Percentiles rank a stretch among this genome's conserved stretches.
These are phyloP conservation scores for Arxiozyma bovina DNA, from an alignment of 1,139 yeast genomes.

Conservation along the genomic window DNA sequence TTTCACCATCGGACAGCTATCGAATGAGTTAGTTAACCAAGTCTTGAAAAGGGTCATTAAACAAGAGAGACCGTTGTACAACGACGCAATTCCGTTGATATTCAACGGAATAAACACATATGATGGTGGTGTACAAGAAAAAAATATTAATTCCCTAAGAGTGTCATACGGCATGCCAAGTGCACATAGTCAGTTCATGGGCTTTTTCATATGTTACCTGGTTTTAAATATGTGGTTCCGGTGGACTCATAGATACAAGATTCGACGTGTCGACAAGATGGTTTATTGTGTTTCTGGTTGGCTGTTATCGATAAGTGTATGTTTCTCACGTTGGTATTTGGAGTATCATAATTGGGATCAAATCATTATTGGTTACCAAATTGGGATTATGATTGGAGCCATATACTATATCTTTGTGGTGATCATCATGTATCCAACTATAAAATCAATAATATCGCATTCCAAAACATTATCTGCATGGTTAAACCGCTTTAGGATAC, in stretches of 20 bases:
- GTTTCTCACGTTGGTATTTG: conserved; percentile 68
- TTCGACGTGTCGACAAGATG: neutral
- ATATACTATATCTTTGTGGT: conserved; percentile 32
- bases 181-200: conserved; percentile 95
- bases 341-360: conserved; percentile 69
- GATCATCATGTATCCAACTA: conserved; percentile 14
- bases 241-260: conserved; percentile 29
- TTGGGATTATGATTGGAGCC: conserved; percentile 56
- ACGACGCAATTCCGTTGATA: conserved; percentile 13
- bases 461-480: neutral
- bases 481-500: neutral
- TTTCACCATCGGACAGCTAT: conserved; percentile 78
- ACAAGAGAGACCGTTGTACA: conserved; percentile 62
- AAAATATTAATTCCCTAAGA: conserved; percentile 11
- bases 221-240: conserved; percentile 41
- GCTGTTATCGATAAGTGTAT: conserved; percentile 38
- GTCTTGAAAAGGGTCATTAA: conserved; percentile 53
- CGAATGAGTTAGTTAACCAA: conserved; percentile 66
- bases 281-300: neutral
- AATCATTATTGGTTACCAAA: conserved; percentile 59
- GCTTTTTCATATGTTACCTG: conserved; percentile 65
- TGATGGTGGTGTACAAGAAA: conserved; percentile 40
- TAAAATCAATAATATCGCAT: neutral
- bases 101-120: neutral
- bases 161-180: conserved; percentile 75